Conservation (phyloP, 768 basidiomycete genomes). For the Rhodosporidiobolus odoratus region DNA sequence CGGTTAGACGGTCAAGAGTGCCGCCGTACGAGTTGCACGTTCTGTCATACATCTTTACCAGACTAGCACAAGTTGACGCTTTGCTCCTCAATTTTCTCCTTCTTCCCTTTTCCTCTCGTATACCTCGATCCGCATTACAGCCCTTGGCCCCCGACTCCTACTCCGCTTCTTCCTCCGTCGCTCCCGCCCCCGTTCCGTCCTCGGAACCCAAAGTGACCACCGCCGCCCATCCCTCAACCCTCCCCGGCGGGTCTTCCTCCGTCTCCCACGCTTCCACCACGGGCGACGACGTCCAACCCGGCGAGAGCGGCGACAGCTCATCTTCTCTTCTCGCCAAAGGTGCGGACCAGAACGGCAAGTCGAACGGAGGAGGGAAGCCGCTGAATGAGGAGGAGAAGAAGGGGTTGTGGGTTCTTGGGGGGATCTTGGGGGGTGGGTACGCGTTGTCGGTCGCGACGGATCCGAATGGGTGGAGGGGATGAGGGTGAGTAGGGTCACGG, state of each 20-base stretch:
- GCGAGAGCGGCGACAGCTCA: neutral
- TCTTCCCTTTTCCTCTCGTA: neutral
- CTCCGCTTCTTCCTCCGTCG: neutral
- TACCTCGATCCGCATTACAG: too few species aligned
- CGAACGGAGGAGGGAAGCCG: neutral
- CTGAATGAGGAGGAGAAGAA: neutral
- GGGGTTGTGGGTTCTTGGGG: neutral
- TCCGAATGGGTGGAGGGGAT: neutral
- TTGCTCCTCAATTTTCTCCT: neutral
- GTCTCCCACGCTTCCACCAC: neutral
- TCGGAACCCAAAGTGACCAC: neutral
- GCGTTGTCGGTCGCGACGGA: neutral
- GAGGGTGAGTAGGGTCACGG: neutral
- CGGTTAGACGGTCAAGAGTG: too few species aligned
- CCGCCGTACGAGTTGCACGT: too few species aligned
- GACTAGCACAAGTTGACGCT: too few species aligned
- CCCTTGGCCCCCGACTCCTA: slow-evolving; percentile 11
- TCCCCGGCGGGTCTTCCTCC: too few species aligned
- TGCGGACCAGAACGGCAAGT: too few species aligned
- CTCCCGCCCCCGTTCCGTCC: neutral
- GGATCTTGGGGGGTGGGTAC: neutral
- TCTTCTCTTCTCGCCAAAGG: neutral
- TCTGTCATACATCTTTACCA: too few species aligned
- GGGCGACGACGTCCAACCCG: neutral
- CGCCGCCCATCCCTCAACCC: slow-evolving; percentile 4